Evolutionary conservation across 163 green algal species (phyloP), one percentile per base, ranked within the genome.

Genomic region (Volvox carteri): DNA sequence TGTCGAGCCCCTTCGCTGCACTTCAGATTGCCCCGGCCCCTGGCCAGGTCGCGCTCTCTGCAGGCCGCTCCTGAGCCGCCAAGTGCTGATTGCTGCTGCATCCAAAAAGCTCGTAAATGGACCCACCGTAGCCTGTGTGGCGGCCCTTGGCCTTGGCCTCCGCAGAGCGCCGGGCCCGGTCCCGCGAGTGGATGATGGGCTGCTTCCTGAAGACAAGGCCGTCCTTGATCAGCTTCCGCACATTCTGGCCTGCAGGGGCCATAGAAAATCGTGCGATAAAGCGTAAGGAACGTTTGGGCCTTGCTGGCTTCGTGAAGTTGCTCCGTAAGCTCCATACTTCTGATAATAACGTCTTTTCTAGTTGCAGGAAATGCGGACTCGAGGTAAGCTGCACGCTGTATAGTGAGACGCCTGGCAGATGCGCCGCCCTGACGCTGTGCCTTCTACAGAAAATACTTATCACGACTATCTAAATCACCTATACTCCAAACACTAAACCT

Each of bases 171-270:
- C 96, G 92, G 25, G 98, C 97, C 73, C 98, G 95, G 21, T 96
- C 91, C 35, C 98, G 95, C 16, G 98, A 99, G 96, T 99, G 98
- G 91, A 99, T 99, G 89, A 98, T 97, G 67, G 94, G 85, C 35
- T 98, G 98, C 96, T 99, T 99, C 81, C 94, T 95, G 93, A 99
- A 99, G 79, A 99, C 96, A 91, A 99, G 98, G 58, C 98, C 98
- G 89, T 99, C 98, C 95, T 99, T 99, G 14, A 99, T 92, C 67
- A 99, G 95, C 96, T 99, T 99, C 65, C 98, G 92, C 88, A 99
- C 98, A 92, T 99, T 99, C 91, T 99, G 98, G 85, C 98, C 98
- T 99, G 96, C 83, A 85, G 21, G 14, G n/a, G 39, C 41, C 56
- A 9, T n/a, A n/a, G n/a, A n/a, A n/a, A n/a, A n/a, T n/a, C n/a